Base-by-base conservation (phyloP, 1,139 yeast species). In the Nakaseomyces delphensis region DNA sequence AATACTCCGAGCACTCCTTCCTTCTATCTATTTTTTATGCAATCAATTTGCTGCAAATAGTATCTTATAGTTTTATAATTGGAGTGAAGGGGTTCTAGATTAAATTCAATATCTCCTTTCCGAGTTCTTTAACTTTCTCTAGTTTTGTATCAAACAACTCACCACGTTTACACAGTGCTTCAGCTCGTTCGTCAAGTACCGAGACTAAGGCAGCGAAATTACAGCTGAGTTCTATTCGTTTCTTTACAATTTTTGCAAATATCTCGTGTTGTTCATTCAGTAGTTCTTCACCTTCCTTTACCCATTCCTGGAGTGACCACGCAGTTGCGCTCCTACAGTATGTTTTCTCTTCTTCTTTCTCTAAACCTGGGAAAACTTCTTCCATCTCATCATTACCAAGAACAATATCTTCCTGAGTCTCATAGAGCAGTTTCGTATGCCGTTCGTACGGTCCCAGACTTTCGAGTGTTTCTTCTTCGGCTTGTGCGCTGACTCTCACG, bases 61-160 rank as follows among this genome's bases (percentile, higher is more conserved):
- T 21, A 21, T 21, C 9, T 25, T 10, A 25, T 25, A 25, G 6
- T 13, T n/a, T n/a, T n/a, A n/a, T n/a, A n/a, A n/a, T n/a, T n/a
- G n/a, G n/a, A n/a, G n/a, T n/a, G n/a, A n/a, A n/a, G n/a, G n/a
- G n/a, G n/a, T n/a, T 10, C 14, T n/a, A 39, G 15, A 39, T 14
- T 14, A 63, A 57, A 37, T 59, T 54, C n/a, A 67, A 62, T 36
- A 70, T 69, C 43, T 67, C 71, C 31, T 60, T 58, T 9, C 73
- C 73, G 25, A 69, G 55, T 14, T 54, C 59, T 45, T 65, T 67
- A 19, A 70, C 56, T 38, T 63, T 62, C 4, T 49, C 49, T 32
- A 68, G 55, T 48, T 68, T 65, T 18, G 56, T 60, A 42, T 65
- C 64, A 19, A 70, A 45, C 13, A 59, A 54, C 1, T 48, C 50